Evolutionary conservation across 768 basidiomycete species (phyloP), one percentile per base, ranked within the genome.

Genomic region (Boletus reticuloceps): DNA sequence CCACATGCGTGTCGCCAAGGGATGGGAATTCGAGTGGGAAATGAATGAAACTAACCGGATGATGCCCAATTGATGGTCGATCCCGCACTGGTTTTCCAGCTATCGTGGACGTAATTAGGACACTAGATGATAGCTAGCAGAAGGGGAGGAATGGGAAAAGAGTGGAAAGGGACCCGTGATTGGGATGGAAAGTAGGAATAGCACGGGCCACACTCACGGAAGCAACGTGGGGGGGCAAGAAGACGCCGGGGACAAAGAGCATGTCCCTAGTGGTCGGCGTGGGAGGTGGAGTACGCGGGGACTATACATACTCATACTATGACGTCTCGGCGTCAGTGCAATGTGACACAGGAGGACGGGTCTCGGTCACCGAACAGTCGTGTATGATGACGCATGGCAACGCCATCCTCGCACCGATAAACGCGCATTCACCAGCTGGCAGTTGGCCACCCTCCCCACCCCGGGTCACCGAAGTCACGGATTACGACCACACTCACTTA

Each of bases 11-110:
- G 38, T n/a, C 37, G 27, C 36, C 39, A 54, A 53, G 55, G 58
- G 54, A 48, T 58, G 59, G 60, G 47, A 49, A 56, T 56, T 54
- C 20, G n/a, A 40, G 37, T 17, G 50, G 43, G 59, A 67, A 61
- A 67, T 67, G 61, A 69, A 67, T 51, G 60, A 53, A 58, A 36
- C 67, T 53, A 16, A 68, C 67, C 67, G 52, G 53, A 42, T 14
- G 39, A 46, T 56, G 37, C 55, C 51, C 22, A 25, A 25, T 55
- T 58, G 63, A 68, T 58, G 56, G 60, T 57, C 61, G 56, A 64
- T 69, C 64, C 43, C 32, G 45, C 41, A 52, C 58, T 55, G 52
- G 54, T 47, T 55, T 37, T 36, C 19, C 20, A 36, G 38, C 11
- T 4, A 22, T 42, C 7, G 39, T 10, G 37, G 32, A 51, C 53